phyloP scores from a whole-genome alignment of 768 basidiomycete species.

The Amanita inopinata region DNA sequence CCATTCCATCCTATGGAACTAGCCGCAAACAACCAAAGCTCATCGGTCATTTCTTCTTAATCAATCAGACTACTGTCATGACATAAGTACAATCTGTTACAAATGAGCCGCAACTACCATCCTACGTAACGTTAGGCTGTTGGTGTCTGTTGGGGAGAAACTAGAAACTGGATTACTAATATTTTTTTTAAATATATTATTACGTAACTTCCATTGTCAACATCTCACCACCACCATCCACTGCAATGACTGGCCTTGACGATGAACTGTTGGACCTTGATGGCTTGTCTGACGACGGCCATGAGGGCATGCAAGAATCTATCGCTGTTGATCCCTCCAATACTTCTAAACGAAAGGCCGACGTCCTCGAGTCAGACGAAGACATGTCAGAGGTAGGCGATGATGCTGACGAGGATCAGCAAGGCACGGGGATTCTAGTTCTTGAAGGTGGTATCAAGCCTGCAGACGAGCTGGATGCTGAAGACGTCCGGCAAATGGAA shows the following conservation, averaged over 20 bases:
- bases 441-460: slow-evolving; percentile 84
- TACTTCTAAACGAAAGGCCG: slow-evolving; percentile 57
- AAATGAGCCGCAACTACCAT: no score
- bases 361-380: slow-evolving; percentile 33
- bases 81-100: no score
- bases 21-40: no score
- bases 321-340: slow-evolving; percentile 17
- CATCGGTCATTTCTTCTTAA: no score
- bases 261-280: slow-evolving; percentile 92
- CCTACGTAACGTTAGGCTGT: no score
- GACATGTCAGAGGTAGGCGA: slow-evolving; percentile 50
- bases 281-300: slow-evolving; percentile 65
- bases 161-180: no score
- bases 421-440: slow-evolving; percentile 51
- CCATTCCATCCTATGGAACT: no score
- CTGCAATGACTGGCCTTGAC: slow-evolving; percentile 68
- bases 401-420: slow-evolving; percentile 33
- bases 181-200: no score
- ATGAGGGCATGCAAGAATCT: slow-evolving; percentile 32
- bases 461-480: slow-evolving; percentile 91
- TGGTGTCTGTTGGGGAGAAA: no score
- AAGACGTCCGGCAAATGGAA: slow-evolving; percentile 94
- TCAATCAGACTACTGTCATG: no score
- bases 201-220: no score
- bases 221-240: background rate